Base-by-base conservation (phyloP, 2,329 filamentous ascomycete species). In the Clonostachys rosea region DNA sequence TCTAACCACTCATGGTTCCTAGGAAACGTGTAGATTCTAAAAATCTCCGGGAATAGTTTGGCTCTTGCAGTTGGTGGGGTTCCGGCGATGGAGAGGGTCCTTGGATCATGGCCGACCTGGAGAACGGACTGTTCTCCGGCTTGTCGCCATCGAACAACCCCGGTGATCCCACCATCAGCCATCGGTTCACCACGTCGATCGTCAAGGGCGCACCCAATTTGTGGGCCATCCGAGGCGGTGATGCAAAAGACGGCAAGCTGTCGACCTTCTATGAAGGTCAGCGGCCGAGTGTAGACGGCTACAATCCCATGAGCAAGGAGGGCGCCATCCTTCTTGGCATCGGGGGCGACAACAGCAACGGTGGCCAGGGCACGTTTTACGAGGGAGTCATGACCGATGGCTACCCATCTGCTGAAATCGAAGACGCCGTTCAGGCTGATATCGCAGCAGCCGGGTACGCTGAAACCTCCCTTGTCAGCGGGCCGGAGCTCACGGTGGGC, bases 41-140 rank as follows among this genome's bases (percentile, higher is more conserved):
- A 3, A 20, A 20, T 20, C n/a, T 20, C 20, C 5, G 20, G 20
- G 20, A 20, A 20, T 20, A 20, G 20, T 20, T 20, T 20, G 20
- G 20, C 20, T 20, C 20, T 20, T 20, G 20, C 20, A 20, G 20
- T 20, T 20, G 20, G 20, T 86, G 86, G 70, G 82, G 82, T 18
- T 62, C 60, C 8, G 83, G 83, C 9, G 48, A 76, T 5, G 82
- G 81, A 40, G 71, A 54, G 40, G 82, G 83, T 0, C 83, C 83
- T 0, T 86, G 83, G 83, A 59, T 86, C 54, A 85, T 86, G 81
- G 83, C 81, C 1, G 83, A 87, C 61, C 72, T 86, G 0, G 83
- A 87, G 59, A 84, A 86, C 51, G 79, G 79, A 5, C 64, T 87
- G 4, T 86, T 85, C 65, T 83, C 81, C 0, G 82, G 81, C 12